Evolutionary conservation across 116 monocot species (phyloP), one percentile per base, ranked within the genome.

Genomic region (Cymodocea nodosa): DNA sequence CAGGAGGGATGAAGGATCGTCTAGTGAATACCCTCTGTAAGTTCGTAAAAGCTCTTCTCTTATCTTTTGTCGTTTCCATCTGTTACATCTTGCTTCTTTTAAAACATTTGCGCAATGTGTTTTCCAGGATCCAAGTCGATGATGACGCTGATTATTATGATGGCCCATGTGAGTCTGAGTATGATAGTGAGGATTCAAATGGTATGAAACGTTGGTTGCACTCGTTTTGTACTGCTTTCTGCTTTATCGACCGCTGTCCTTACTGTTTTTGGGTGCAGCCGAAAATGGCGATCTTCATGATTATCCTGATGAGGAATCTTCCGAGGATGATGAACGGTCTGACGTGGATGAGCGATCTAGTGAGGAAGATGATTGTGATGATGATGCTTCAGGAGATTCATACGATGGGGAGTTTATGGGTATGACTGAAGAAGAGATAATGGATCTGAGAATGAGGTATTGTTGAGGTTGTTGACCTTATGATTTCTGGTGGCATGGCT

Each of bases 121-220:
- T 37, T 53, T 48, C 53, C 63, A 89, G 89, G 76, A 80, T 89
- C 16, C 89, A 84, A 75, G 86, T 94, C 0, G 60, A 84, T 14
- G 65, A 74, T 50, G 35, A 30, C 0, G 86, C 80, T 14, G 73
- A 84, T 66, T 77, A 79, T 71, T 76, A 57, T 25, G 70, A 80
- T 64, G 94, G 72, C 49, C 30, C 20, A 6, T 57, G 10, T 16
- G 66, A 81, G 23, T 75, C 76, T 25, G 89, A 86, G 1, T 82
- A 89, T 77, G 84, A 80, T 51, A 82, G 82, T 35, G 94, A 94
- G 50, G 89, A 94, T 81, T 86, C 94, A 65, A 87, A 94, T 80
- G 94, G 94, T 94, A 71, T 60, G 61, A 49, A 51, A 7, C 15
- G 3, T 50, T 23, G 48, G 20, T 24, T 23, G 22, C 20, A 52